Conservation (phyloP, 768 basidiomycete genomes). For the Ephemerocybe angulata region DNA sequence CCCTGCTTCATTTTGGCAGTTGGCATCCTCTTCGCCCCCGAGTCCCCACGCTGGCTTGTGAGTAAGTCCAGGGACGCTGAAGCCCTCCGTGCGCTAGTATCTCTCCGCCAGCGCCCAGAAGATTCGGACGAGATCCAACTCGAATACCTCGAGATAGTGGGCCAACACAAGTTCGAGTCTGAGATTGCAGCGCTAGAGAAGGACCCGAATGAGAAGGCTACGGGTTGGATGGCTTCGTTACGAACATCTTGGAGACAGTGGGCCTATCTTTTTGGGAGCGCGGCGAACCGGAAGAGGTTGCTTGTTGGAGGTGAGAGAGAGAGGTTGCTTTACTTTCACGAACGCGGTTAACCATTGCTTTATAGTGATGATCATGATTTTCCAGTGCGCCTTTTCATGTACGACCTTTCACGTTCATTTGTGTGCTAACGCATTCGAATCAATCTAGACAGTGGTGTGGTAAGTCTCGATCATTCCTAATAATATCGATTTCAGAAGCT, state of each 20-base stretch:
- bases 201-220: not conserved
- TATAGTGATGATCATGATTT: not conserved
- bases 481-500: not conserved
- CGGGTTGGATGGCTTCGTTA: not conserved
- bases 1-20: not conserved
- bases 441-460: not conserved
- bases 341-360: not conserved
- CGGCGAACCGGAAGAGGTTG: not conserved
- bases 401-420: not conserved
- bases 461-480: not conserved
- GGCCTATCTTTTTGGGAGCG: not conserved
- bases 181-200: conserved; percentile 1
- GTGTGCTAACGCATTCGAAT: not conserved
- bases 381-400: not conserved
- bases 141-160: conserved; percentile 1
- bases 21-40: not conserved
- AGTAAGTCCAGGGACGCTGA: not conserved
- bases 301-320: not conserved
- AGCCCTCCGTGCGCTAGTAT: not conserved
- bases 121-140: not conserved
- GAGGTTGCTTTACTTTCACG: not conserved
- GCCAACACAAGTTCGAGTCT: conserved; percentile 2
- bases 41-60: conserved; percentile 1
- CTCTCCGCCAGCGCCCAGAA: not conserved
- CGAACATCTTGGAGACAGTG: not conserved